A percentile compares a stretch with the other conserved stretches of the same genome.
These are phyloP conservation scores for Candida corydali DNA, from an alignment of 805 yeast species.

Conservation along the genomic window DNA sequence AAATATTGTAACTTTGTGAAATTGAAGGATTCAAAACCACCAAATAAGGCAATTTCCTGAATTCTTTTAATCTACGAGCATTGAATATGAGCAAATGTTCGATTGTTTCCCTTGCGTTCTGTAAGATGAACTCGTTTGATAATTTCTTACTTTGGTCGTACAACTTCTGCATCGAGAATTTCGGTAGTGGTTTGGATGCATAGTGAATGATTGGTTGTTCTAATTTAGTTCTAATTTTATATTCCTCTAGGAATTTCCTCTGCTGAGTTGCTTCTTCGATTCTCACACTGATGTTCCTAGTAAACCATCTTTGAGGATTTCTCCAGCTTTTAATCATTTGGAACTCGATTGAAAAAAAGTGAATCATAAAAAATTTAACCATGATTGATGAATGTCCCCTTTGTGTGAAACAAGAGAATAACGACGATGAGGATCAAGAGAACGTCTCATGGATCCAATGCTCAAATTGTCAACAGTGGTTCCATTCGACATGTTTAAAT, in stretches of 20 bases:
- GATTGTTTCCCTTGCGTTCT: conserved; percentile 53
- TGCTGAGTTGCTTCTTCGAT: conserved; percentile 18
- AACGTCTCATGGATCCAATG: conserved; percentile 52
- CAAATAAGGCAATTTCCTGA: conserved; percentile 76
- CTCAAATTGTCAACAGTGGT: conserved; percentile 52
- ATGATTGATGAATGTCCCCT: conserved; percentile 21
- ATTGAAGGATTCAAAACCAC: conserved; percentile 85
- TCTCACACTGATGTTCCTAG: background rate
- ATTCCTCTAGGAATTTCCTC: conserved; percentile 45
- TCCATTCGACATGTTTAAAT: conserved; percentile 47
- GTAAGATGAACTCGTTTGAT: conserved; percentile 30
- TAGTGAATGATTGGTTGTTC: conserved; percentile 57
- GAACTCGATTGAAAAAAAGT: too few relatives aligned
- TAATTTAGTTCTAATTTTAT: conserved; percentile 53
- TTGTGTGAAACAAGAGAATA: conserved; percentile 13
- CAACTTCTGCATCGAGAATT: conserved; percentile 48
- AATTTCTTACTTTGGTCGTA: conserved; percentile 39
- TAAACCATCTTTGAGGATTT: too few relatives aligned
- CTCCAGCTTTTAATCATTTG: too few relatives aligned
- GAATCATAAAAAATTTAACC: too few relatives aligned
- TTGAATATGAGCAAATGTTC: conserved; percentile 56
- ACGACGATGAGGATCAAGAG: conserved; percentile 15
- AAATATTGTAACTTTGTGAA: conserved; percentile 68
- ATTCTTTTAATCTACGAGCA: conserved; percentile 65
- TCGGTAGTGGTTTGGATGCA: conserved; percentile 49